A percentile compares a stretch with the other conserved stretches of the same genome.
Conservation (phyloP, 2,329 filamentous ascomycete species). For the Apiospora sp. region DNA sequence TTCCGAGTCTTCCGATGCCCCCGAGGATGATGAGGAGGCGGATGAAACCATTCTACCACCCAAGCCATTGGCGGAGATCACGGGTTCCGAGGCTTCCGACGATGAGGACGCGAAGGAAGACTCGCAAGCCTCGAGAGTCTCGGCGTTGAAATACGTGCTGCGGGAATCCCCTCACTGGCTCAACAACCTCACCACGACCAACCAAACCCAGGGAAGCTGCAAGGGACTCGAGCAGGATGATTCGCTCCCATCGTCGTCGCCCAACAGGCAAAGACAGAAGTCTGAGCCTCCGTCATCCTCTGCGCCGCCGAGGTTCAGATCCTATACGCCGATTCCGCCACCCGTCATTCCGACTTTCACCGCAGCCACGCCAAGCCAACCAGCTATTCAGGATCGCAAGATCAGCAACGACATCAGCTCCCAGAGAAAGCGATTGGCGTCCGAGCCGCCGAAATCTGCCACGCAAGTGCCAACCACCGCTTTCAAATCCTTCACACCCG, state of each 20-base stretch:
- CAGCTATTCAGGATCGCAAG: not conserved
- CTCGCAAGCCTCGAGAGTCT: slow-evolving; percentile 29
- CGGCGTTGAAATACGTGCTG: slow-evolving; percentile 35
- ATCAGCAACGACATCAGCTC: too few relatives aligned
- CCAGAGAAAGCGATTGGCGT: not conserved
- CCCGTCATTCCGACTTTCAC: slow-evolving; percentile 16
- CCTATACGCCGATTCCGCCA: not conserved
- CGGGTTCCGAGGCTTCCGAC: slow-evolving; percentile 25
- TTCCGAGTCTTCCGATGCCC: slow-evolving; percentile 25
- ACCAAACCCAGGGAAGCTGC: not conserved
- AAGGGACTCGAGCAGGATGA: not conserved
- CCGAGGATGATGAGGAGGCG: slow-evolving; percentile 5
- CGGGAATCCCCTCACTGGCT: slow-evolving; percentile 35
- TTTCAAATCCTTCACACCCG: not conserved
- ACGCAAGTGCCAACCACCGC: not conserved
- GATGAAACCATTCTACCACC: slow-evolving; percentile 11
- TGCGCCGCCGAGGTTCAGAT: not conserved
- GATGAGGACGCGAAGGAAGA: not conserved
- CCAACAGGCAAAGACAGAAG: not conserved
- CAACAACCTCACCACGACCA: slow-evolving; percentile 30
- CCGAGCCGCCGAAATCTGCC: not conserved
- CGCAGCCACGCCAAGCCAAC: not conserved
- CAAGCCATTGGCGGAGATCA: slow-evolving; percentile 34
- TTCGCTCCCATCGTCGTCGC: not conserved
- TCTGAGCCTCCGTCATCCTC: not conserved